A percentile compares a stretch with the other conserved stretches of the same genome.
phyloP scores from a whole-genome alignment of 1,139 yeast species.

The Hyphopichia khmerensis region DNA sequence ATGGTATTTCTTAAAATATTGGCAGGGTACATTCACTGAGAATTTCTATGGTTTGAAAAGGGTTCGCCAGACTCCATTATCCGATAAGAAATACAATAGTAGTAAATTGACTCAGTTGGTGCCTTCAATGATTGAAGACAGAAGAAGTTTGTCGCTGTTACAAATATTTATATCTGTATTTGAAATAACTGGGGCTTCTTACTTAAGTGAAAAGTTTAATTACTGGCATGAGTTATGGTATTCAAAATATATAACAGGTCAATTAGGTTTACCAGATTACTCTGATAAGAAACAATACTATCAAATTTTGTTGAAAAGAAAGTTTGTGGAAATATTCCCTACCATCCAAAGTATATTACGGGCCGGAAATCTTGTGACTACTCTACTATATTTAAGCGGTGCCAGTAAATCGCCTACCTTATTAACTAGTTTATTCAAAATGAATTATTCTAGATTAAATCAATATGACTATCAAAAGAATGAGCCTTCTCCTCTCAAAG shows the following conservation, averaged over 20 bases:
- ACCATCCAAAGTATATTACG: conserved; percentile 47
- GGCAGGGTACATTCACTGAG: conserved; percentile 90
- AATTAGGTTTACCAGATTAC: conserved; percentile 33
- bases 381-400: conserved; percentile 69
- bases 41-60: conserved; percentile 89
- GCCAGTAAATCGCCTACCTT: conserved; percentile 62
- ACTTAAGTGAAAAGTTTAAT: conserved; percentile 67
- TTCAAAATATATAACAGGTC: conserved; percentile 56
- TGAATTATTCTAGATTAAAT: conserved; percentile 69
- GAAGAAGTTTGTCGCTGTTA: conserved; percentile 50
- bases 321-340: conserved; percentile 66
- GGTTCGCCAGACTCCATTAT: conserved; percentile 43
- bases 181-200: conserved; percentile 67
- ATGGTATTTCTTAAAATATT: conserved; percentile 63
- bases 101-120: conserved; percentile 38
- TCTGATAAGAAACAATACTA: conserved; percentile 27
- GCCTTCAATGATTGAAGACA: conserved; percentile 53
- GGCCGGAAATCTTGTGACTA: conserved; percentile 55
- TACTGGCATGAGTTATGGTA: conserved; percentile 62
- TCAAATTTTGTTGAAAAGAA: conserved; percentile 33
- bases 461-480: conserved; percentile 59
- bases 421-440: conserved; percentile 59
- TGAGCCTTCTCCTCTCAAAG: conserved; percentile 24
- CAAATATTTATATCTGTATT: conserved; percentile 64
- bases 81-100: conserved; percentile 27